Percentiles rank a stretch among this genome's conserved stretches.
Evolutionary conservation across 2,329 filamentous ascomycete genomes (phyloP).

Genomic region (Lasiodiplodia theobromae): DNA sequence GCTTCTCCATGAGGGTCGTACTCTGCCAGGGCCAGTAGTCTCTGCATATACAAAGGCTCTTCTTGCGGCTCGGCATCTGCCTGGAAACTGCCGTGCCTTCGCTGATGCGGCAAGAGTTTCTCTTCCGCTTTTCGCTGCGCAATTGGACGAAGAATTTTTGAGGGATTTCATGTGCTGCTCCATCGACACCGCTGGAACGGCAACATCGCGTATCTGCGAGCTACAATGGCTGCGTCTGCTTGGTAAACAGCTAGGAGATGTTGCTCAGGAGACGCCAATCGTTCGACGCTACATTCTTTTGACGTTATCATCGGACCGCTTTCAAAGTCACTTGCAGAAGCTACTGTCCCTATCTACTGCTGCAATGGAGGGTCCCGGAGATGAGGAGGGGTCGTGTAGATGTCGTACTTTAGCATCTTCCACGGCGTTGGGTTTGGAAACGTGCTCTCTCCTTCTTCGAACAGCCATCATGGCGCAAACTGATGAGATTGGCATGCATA

Average conservation of each 20-base stretch:
- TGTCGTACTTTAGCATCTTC: slow-evolving; percentile 32
- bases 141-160: slow-evolving; percentile 17
- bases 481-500: slow-evolving; percentile 34
- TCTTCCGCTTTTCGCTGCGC: slow-evolving; percentile 4
- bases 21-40: slow-evolving; percentile 35
- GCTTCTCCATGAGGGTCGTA: slow-evolving; percentile 36
- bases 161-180: slow-evolving; percentile 9
- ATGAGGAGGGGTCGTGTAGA: slow-evolving; percentile 31
- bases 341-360: slow-evolving; percentile 32
- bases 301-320: slow-evolving; percentile 37
- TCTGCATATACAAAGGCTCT: slow-evolving; percentile 37
- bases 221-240: slow-evolving; percentile 12
- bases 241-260: slow-evolving; percentile 1
- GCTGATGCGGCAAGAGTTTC: slow-evolving; percentile 15
- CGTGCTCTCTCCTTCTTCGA: slow-evolving; percentile 41
- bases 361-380: neutral
- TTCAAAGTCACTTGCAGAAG: slow-evolving; percentile 36
- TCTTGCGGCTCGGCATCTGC: slow-evolving; percentile 25
- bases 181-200: neutral
- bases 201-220: neutral
- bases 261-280: neutral
- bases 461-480: slow-evolving; percentile 35
- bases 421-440: slow-evolving; percentile 36
- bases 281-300: slow-evolving; percentile 37
- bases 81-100: neutral